Base-by-base conservation (phyloP, 345 rosid species). In the Salix viminalis region DNA sequence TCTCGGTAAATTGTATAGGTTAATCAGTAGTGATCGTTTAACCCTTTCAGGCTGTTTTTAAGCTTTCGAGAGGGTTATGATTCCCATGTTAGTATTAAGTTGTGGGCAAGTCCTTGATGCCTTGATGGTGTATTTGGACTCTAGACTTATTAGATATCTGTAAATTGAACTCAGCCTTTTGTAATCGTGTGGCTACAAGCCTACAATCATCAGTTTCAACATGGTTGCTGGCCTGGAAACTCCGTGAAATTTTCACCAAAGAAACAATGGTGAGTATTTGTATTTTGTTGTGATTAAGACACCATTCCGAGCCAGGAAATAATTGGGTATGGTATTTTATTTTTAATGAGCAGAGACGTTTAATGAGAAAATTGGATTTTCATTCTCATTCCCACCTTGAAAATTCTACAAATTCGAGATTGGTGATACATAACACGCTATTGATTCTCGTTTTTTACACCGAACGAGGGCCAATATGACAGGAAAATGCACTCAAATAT, bases 1-100 rank as follows among this genome's bases (percentile, higher is more conserved):
- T 72, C 21, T 39, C 78, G 70, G 84, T 75, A 75, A 72, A 71
- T 61, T 64, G 58, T 42, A 72, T 74, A 81, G 79, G 34, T 70
- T 41, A 61, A 74, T 60, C 67, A 11, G 50, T 48, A 46, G 30
- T 71, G 62, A 6, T 23, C 41, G 24, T 32, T 16, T 12, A 68
- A 75, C 46, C 79, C 78, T 68, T 74, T 73, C 71, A 60, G 15
- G 15, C 67, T 60, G 67, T 77, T 73, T 70, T 48, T 28, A 56
- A 80, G 34, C 64, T 75, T 26, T 77, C 44, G 76, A 67, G 69
- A 66, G 76, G 71, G 60, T 74, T 37, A 74, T 41, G 26, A 50
- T 54, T 67, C 21, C 39, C 12, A 28, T 26, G 14, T 14, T 13
- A 52, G 62, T 28, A 56, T 3, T n/a, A n/a, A 42, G 13, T 42